A percentile compares a stretch with the other conserved stretches of the same genome.
Evolutionary conservation across 2,329 filamentous ascomycete genomes (phyloP).

Genomic region (Ceratocystiopsis minuta): DNA sequence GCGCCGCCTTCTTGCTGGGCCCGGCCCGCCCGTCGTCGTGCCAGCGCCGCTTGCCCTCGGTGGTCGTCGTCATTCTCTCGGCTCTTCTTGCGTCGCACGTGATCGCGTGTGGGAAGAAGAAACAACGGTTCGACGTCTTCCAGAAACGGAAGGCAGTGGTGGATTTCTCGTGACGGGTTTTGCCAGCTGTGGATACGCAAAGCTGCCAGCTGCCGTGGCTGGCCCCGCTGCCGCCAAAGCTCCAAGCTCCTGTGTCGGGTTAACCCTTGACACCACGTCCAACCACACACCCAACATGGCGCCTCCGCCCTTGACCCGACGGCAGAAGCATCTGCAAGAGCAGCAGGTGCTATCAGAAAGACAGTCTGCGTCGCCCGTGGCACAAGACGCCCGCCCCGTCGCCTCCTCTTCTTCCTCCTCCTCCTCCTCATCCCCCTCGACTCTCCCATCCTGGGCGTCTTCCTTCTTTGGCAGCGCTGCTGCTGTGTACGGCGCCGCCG

Average conservation of each 20-base stretch:
- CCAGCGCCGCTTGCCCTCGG: slow-evolving; percentile 30
- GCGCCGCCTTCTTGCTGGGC: slow-evolving; percentile 15
- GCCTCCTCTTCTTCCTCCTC: no score
- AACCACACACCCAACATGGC: not conserved
- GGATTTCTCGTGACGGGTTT: no score
- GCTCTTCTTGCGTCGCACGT: not conserved
- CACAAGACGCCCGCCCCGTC: no score
- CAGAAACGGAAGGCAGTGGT: not conserved
- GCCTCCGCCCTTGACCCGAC: not conserved
- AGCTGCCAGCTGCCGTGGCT: no score
- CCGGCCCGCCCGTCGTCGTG: slow-evolving; percentile 19
- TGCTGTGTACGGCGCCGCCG: slow-evolving; percentile 37
- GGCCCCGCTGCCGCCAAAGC: no score
- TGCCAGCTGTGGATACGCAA: no score
- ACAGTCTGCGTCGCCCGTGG: not conserved
- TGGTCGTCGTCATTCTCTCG: not conserved
- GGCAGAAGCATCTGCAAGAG: not conserved
- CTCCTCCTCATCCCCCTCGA: not conserved
- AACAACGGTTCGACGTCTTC: not conserved
- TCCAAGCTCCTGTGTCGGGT: no score
- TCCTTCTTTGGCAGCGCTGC: slow-evolving; percentile 20
- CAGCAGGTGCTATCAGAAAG: not conserved
- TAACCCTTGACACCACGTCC: no score
- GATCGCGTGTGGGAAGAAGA: not conserved
- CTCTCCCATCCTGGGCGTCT: slow-evolving; percentile 4